A percentile compares a stretch with the other conserved stretches of the same genome.
phyloP scores from a whole-genome alignment of 306 rosid species.

The Casuarina cunninghamiana region DNA sequence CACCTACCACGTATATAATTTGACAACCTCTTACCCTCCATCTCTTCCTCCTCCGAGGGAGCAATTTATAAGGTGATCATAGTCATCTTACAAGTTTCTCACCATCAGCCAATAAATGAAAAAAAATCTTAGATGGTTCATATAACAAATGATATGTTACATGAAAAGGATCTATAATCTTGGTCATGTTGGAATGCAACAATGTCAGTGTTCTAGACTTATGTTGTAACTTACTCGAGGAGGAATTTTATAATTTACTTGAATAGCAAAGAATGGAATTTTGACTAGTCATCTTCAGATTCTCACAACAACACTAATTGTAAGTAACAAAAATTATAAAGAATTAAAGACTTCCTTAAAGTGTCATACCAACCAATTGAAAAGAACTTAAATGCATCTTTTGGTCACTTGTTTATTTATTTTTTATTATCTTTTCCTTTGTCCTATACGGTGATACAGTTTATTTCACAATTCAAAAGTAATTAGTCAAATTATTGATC shows the following conservation, averaged over 20 bases:
- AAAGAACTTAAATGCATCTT: neutral
- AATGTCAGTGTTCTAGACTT: neutral
- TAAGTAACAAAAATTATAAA: neutral
- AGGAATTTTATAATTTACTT: neutral
- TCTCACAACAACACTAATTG: neutral
- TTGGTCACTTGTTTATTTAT: too few species aligned
- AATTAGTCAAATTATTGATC: neutral
- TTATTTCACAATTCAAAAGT: neutral
- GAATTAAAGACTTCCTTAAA: neutral
- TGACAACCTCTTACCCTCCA: neutral
- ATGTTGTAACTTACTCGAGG: neutral
- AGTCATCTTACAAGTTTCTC: neutral
- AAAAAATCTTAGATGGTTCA: conserved; percentile 6
- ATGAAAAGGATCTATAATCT: neutral
- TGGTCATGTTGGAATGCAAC: neutral
- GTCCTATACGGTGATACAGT: neutral
- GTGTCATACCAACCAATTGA: neutral
- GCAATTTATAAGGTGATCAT: neutral
- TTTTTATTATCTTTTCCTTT: neutral
- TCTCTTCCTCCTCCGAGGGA: neutral
- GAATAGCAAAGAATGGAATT: neutral
- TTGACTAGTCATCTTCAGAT: neutral
- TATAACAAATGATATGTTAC: neutral
- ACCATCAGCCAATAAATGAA: conserved; percentile 1
- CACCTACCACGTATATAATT: neutral